phyloP scores from a whole-genome alignment of 305 asterid species.

The Rubia peregrina region DNA sequence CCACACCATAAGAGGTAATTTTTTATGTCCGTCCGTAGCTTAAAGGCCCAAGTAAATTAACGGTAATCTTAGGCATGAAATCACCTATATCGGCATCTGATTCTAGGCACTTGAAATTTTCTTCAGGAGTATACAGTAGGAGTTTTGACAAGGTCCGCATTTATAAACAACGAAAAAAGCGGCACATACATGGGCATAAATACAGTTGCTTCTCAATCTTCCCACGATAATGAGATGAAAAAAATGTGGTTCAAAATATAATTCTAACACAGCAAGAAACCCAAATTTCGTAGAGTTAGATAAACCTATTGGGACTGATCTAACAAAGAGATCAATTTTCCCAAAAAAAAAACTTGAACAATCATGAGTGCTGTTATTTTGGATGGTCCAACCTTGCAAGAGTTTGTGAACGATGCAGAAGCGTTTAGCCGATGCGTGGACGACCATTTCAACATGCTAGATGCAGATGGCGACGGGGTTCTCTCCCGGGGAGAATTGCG shows the following conservation, averaged over 20 bases:
- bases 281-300: not conserved
- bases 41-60: not conserved
- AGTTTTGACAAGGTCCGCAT: not conserved
- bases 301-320: not conserved
- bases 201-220: not conserved
- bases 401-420: constrained; percentile 38
- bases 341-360: not conserved
- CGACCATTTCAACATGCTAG: constrained; percentile 45
- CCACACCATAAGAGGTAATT: no score
- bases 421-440: constrained; percentile 41
- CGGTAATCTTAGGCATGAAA: not conserved
- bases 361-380: constrained; percentile 45
- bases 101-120: not conserved
- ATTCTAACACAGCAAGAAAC: not conserved
- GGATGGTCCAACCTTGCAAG: constrained; percentile 39
- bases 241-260: not conserved
- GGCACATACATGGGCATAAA: not conserved
- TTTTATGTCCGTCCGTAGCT: no score
- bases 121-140: no score
- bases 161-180: not conserved
- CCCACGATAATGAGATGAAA: not conserved
- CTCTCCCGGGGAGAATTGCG: constrained; percentile 50
- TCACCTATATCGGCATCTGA: not conserved
- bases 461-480: constrained; percentile 42
- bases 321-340: not conserved